These are phyloP conservation scores for Magnusiomyces suaveolens DNA, from an alignment of 1,139 yeast genomes.

Conservation along the genomic window DNA sequence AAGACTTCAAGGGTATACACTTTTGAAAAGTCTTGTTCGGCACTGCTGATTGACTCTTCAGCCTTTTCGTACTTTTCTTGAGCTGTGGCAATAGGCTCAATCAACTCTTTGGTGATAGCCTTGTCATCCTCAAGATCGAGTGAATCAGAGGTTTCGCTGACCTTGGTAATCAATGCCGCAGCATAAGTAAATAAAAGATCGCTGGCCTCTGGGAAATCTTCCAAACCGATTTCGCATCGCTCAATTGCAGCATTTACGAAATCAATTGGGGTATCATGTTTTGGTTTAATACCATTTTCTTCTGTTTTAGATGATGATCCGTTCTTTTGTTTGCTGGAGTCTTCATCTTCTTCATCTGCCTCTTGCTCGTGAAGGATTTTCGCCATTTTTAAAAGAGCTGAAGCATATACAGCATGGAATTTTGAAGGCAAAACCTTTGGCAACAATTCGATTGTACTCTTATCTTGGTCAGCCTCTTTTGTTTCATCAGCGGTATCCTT, in stretches of 20 bases:
- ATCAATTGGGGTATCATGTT: conserved; percentile 38
- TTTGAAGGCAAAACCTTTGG: conserved; percentile 39
- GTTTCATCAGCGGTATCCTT: conserved; percentile 4
- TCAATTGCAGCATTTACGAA: conserved; percentile 65
- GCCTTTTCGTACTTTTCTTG: neutral
- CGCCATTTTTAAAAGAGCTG: conserved; percentile 39
- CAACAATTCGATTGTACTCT: conserved; percentile 12
- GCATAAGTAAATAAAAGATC: conserved; percentile 45
- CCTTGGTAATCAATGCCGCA: conserved; percentile 42
- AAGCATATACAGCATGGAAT: conserved; percentile 66
- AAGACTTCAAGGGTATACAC: neutral
- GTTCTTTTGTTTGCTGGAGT: conserved; percentile 17
- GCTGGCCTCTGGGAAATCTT: conserved; percentile 36
- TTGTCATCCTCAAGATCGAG: neutral
- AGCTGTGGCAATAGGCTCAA: neutral
- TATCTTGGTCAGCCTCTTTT: conserved; percentile 5
- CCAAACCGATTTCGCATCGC: conserved; percentile 54
- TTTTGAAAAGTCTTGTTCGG: neutral
- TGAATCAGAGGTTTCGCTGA: conserved; percentile 25
- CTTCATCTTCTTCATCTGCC: conserved; percentile 19
- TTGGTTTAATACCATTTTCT: conserved; percentile 20
- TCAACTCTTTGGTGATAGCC: neutral
- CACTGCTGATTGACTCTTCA: neutral
- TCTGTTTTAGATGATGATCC: conserved; percentile 5
- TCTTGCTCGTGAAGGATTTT: conserved; percentile 17